phyloP scores from a whole-genome alignment of 2,329 filamentous ascomycete species.

The Tolypocladium tropicale region DNA sequence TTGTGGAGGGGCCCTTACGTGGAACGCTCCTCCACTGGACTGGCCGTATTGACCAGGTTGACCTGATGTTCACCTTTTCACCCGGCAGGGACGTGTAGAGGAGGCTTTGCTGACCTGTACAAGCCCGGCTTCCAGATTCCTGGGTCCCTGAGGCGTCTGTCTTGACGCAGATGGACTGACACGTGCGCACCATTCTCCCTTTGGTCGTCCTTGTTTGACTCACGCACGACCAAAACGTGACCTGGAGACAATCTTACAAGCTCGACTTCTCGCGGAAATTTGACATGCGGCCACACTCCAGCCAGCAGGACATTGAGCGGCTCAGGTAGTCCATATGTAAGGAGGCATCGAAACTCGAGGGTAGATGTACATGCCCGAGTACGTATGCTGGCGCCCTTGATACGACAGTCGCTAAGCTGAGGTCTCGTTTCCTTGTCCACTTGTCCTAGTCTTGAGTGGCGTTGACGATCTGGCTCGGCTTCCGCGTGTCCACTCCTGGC shows the following conservation, averaged over 20 bases:
- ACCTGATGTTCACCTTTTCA: too few relatives aligned
- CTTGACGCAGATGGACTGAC: not conserved
- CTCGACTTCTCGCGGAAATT: not conserved
- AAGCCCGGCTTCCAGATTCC: not conserved
- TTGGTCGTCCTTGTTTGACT: not conserved
- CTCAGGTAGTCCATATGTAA: not conserved
- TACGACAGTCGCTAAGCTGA: not conserved
- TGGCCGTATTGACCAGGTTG: too few relatives aligned
- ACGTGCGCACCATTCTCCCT: not conserved
- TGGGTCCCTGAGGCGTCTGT: not conserved
- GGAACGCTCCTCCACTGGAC: not conserved
- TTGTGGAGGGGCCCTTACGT: not conserved
- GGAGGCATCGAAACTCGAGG: not conserved
- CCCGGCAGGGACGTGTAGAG: not conserved
- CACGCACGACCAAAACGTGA: not conserved
- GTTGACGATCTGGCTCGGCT: not conserved
- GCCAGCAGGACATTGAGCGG: not conserved
- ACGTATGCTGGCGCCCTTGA: not conserved
- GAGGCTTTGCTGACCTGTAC: not conserved
- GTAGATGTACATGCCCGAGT: not conserved
- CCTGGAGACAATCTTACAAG: not conserved
- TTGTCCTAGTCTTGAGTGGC: not conserved
- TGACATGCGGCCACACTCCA: not conserved
- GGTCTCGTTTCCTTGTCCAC: not conserved
- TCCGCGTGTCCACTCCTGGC: not conserved